Percentiles rank a stretch among this genome's conserved stretches.
Evolutionary conservation across 2,329 filamentous ascomycete genomes (phyloP).

Genomic region (Alternaria alternata): DNA sequence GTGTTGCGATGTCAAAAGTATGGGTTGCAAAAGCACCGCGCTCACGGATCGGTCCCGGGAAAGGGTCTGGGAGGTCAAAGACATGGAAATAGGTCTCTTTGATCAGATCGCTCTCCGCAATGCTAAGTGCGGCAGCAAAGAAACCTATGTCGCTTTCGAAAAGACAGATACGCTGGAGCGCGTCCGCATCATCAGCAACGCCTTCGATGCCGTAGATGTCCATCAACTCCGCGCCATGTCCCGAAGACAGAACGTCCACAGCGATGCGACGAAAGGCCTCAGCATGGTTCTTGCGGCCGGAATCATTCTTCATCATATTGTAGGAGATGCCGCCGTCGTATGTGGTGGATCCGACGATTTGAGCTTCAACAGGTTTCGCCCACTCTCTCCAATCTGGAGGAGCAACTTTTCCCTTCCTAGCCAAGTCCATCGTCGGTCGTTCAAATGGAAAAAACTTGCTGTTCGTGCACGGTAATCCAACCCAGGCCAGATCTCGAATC

Average conservation of each 20-base stretch:
- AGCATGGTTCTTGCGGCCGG: constrained; percentile 14
- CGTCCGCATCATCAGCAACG: constrained; percentile 8
- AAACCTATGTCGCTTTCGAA: constrained; percentile 31
- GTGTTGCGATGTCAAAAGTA: constrained; percentile 27
- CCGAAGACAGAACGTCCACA: constrained; percentile 10
- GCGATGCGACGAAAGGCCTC: not conserved
- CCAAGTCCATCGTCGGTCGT: constrained; percentile 17
- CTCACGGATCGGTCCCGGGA: constrained; percentile 19
- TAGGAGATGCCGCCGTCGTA: constrained; percentile 28
- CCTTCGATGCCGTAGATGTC: constrained; percentile 5
- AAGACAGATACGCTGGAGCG: constrained; percentile 24
- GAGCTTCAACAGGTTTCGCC: constrained; percentile 15
- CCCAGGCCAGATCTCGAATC: constrained; percentile 24
- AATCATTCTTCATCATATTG: constrained; percentile 26
- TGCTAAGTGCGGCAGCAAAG: constrained; percentile 24
- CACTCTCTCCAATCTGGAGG: constrained; percentile 6
- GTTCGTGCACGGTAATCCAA: constrained; percentile 21
- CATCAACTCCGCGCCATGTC: constrained; percentile 5
- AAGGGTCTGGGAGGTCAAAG: constrained; percentile 27
- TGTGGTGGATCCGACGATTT: constrained; percentile 25
- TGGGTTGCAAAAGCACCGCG: constrained; percentile 25
- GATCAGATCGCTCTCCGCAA: constrained; percentile 13
- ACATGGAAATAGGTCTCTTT: constrained; percentile 26
- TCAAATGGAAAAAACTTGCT: constrained; percentile 17
- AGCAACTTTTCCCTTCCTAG: not conserved